Conservation (phyloP, 2,329 filamentous ascomycete species). For the Cadophora sp. region DNA sequence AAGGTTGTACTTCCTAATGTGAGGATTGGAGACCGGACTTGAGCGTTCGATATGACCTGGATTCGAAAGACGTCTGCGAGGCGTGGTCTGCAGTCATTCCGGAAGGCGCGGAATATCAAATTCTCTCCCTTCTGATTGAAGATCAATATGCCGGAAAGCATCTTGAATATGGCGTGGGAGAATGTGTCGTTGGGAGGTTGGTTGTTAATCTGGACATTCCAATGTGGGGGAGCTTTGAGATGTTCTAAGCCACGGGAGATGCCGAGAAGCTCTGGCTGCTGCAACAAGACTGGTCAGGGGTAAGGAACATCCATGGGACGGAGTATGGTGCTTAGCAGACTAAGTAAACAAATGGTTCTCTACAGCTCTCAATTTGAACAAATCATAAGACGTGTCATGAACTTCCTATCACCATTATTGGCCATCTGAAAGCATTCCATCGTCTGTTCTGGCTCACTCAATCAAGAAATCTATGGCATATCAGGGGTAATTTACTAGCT, state of each 20-base stretch:
- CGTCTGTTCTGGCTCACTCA: neutral
- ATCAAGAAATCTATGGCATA: slow-evolving; percentile 20
- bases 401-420: neutral
- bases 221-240: slow-evolving; percentile 28
- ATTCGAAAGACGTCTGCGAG: slow-evolving; percentile 99
- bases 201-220: slow-evolving; percentile 15
- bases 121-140: slow-evolving; percentile 99
- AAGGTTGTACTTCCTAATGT: slow-evolving; percentile 98
- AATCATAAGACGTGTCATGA: too few relatives aligned
- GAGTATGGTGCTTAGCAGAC: too few relatives aligned
- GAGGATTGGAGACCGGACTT: slow-evolving; percentile 88
- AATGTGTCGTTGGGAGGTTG: slow-evolving; percentile 18
- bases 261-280: slow-evolving; percentile 15
- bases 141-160: slow-evolving; percentile 96
- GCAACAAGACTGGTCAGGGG: slow-evolving; percentile 6
- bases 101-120: slow-evolving; percentile 98
- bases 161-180: slow-evolving; percentile 53
- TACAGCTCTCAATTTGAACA: too few relatives aligned
- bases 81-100: slow-evolving; percentile 96
- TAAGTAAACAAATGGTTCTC: too few relatives aligned
- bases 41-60: slow-evolving; percentile 95
- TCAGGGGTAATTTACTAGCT: slow-evolving; percentile 43
- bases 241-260: slow-evolving; percentile 18
- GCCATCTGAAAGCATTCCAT: neutral
- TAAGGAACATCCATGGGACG: neutral